A percentile compares a stretch with the other conserved stretches of the same genome.
Evolutionary conservation across 2,329 filamentous ascomycete genomes (phyloP).

Genomic region (Pseudophaeomoniella oleicola): DNA sequence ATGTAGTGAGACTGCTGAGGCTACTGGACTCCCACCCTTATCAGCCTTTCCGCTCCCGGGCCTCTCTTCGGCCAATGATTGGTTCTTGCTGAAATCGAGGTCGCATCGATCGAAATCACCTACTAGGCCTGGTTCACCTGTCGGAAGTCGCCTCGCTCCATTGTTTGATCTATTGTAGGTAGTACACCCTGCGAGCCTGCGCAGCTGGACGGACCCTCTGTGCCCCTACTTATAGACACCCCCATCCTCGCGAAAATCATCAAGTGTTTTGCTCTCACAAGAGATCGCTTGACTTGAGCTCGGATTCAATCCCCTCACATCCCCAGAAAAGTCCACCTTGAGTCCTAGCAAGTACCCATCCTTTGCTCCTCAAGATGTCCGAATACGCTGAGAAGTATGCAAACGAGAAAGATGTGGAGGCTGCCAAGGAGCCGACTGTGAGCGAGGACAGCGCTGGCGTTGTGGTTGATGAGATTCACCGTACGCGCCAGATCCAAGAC

Average conservation of each 20-base stretch:
- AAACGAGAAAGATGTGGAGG: constrained; percentile 3
- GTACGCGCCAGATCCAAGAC: constrained; percentile 8
- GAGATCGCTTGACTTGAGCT: not conserved
- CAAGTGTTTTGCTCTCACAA: not conserved
- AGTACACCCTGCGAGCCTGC: not conserved
- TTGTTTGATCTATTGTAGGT: too few species aligned
- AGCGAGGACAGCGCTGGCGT: constrained; percentile 7
- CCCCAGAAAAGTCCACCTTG: not conserved
- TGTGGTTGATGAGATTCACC: constrained; percentile 7
- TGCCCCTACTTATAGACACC: not conserved
- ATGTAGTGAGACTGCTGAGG: not conserved
- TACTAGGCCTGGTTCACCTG: not conserved
- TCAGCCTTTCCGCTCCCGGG: not conserved
- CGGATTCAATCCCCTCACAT: not conserved
- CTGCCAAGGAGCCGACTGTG: constrained; percentile 1
- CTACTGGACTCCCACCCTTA: not conserved
- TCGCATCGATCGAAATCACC: not conserved
- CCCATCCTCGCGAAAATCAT: not conserved
- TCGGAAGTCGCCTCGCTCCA: not conserved
- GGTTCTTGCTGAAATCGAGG: not conserved
- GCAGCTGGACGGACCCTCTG: not conserved
- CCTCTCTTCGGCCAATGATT: not conserved
- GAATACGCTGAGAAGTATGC: not conserved
- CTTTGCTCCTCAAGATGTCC: constrained; percentile 1
- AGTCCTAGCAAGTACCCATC: constrained; percentile 1